phyloP scores from a whole-genome alignment of 2,329 filamentous ascomycete species.

The Colletotrichum simmondsii region DNA sequence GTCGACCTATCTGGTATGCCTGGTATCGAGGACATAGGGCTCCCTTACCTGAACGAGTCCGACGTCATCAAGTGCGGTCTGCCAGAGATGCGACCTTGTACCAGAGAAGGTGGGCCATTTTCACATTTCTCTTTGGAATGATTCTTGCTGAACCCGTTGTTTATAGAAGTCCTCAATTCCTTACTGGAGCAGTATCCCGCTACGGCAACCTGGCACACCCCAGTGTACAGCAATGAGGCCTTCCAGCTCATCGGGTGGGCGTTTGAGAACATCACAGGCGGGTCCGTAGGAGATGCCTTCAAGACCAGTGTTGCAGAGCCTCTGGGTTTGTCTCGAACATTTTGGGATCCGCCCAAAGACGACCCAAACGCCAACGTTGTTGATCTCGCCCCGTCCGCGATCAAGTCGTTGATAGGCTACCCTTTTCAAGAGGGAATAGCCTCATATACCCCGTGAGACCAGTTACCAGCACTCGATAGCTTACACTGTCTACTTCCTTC shows the following conservation, averaged over 20 bases:
- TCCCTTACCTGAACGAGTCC: constrained; percentile 8
- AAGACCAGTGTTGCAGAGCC: constrained; percentile 16
- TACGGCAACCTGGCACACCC: background rate
- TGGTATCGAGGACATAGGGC: background rate
- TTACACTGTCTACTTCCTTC: background rate
- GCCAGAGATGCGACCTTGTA: background rate
- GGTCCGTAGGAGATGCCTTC: constrained; percentile 6
- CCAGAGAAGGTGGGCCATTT: background rate
- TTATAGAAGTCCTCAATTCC: background rate
- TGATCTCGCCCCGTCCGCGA: background rate
- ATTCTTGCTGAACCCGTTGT: background rate
- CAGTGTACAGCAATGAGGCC: constrained; percentile 24
- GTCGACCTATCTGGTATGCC: background rate
- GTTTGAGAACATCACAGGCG: constrained; percentile 22
- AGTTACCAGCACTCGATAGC: background rate
- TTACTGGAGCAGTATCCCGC: constrained; percentile 5
- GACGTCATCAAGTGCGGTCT: background rate
- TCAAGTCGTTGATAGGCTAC: background rate
- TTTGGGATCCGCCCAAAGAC: constrained; percentile 5
- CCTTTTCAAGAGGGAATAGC: background rate
- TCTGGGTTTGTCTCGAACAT: constrained; percentile 16
- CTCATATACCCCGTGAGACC: constrained; percentile 16
- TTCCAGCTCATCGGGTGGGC: constrained; percentile 19
- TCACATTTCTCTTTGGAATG: background rate
- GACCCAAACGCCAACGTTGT: constrained; percentile 10